These are phyloP conservation scores for Aspergillus sp. DNA, from an alignment of 2,329 filamentous ascomycete genomes.

Conservation along the genomic window DNA sequence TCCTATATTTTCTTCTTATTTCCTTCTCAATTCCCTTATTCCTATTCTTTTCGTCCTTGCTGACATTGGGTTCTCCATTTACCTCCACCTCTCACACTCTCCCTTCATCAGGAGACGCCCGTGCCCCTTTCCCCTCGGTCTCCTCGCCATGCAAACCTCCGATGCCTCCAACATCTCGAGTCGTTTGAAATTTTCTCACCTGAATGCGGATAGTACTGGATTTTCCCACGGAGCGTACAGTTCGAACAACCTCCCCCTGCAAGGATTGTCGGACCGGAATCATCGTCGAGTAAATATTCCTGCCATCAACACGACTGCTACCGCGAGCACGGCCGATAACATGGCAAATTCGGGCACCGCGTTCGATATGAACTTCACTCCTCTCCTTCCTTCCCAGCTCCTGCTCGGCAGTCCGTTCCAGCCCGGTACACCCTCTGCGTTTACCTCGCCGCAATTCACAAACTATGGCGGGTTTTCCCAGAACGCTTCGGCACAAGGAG, in stretches of 20 bases:
- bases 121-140: conserved; percentile 56
- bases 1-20: conserved; percentile 15
- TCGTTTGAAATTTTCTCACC: conserved; percentile 77
- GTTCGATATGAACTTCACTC: conserved; percentile 98
- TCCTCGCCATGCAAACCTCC: conserved; percentile 83
- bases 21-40: conserved; percentile 16
- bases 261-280: conserved; percentile 83
- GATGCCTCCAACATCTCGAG: conserved; percentile 64
- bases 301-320: conserved; percentile 81
- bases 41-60: conserved; percentile 23
- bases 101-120: conserved; percentile 76
- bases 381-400: conserved; percentile 88
- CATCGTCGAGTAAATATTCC: conserved; percentile 81
- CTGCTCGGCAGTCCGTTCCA: conserved; percentile 96
- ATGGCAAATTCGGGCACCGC: conserved; percentile 83
- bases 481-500: conserved; percentile 52
- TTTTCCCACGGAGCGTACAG: conserved; percentile 92
- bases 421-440: conserved; percentile 85
- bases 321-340: conserved; percentile 62
- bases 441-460: conserved; percentile 89
- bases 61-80: conserved; percentile 18
- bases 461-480: conserved; percentile 76
- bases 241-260: conserved; percentile 69
- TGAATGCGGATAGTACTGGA: conserved; percentile 70
- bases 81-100: conserved; percentile 59